These are phyloP conservation scores for Penicillium sp. DNA, from an alignment of 2,329 filamentous ascomycete genomes.

Conservation along the genomic window DNA sequence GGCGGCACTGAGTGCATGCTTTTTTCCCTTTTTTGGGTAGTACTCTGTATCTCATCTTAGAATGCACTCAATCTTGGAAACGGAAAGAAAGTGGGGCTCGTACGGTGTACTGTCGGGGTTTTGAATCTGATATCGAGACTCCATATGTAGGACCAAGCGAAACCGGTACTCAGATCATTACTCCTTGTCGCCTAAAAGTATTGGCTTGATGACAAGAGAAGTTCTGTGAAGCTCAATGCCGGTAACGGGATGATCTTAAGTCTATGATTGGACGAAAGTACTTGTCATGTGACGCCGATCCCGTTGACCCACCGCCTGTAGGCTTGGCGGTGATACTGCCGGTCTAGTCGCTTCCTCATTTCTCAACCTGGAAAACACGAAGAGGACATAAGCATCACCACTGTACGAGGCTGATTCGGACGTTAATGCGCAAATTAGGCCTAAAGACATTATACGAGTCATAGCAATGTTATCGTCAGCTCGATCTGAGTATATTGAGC, in stretches of 20 bases:
- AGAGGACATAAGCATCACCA: no score
- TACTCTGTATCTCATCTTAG: slow-evolving; percentile 19
- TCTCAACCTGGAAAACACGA: no score
- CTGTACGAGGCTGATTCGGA: no score
- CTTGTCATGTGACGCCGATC: background rate
- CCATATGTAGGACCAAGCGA: background rate
- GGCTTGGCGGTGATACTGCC: background rate
- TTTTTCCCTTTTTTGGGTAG: slow-evolving; percentile 37
- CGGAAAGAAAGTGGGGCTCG: background rate
- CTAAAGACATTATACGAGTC: no score
- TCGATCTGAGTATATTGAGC: no score
- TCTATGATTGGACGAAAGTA: slow-evolving; percentile 1
- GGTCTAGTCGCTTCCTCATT: background rate
- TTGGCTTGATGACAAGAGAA: background rate
- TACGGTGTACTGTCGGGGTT: slow-evolving; percentile 14
- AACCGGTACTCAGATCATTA: background rate
- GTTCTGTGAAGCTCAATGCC: slow-evolving; percentile 1
- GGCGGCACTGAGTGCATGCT: slow-evolving; percentile 47
- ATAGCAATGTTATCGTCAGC: no score
- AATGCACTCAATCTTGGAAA: background rate
- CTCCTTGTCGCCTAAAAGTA: background rate
- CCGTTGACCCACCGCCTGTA: background rate
- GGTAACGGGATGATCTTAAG: slow-evolving; percentile 5
- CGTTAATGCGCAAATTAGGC: no score
- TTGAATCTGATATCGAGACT: background rate